Conservation (phyloP, 1,284 basidiomycete genomes). For the Polyporus tsugae region DNA sequence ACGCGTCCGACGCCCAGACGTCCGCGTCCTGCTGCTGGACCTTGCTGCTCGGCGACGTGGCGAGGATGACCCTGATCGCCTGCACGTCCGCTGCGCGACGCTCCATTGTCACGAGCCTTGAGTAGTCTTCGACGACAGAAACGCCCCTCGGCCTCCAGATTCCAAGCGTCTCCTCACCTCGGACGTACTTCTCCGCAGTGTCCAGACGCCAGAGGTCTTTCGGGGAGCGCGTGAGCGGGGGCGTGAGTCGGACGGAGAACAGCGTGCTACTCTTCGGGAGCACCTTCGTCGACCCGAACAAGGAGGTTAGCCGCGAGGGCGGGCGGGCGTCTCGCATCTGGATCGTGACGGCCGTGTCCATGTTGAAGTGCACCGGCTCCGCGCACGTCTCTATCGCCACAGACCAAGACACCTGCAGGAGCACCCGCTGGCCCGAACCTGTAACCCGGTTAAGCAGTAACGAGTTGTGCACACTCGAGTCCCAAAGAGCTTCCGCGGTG, state of each 20-base stretch:
- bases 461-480: slow-evolving; percentile 92
- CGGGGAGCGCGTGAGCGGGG: slow-evolving; percentile 87
- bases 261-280: slow-evolving; percentile 81
- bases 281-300: slow-evolving; percentile 81
- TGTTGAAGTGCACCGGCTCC: slow-evolving; percentile 85
- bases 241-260: slow-evolving; percentile 83
- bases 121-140: slow-evolving; percentile 88
- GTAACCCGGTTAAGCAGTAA: slow-evolving; percentile 89
- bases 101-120: slow-evolving; percentile 73
- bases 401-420: slow-evolving; percentile 81
- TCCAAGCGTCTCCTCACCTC: slow-evolving; percentile 87
- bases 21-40: slow-evolving; percentile 60
- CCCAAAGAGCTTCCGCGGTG: slow-evolving; percentile 85
- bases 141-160: slow-evolving; percentile 90
- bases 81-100: slow-evolving; percentile 87
- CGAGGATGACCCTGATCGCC: slow-evolving; percentile 82
- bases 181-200: slow-evolving; percentile 93
- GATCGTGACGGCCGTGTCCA: slow-evolving; percentile 91
- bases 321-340: slow-evolving; percentile 87
- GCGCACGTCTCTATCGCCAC: slow-evolving; percentile 86
- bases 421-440: slow-evolving; percentile 76
- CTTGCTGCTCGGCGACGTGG: slow-evolving; percentile 55
- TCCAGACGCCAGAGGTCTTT: slow-evolving; percentile 95
- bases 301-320: slow-evolving; percentile 77
- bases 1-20: slow-evolving; percentile 71